Base-by-base conservation (phyloP, 306 rosid genomes). In the Luffa acutangula region DNA sequence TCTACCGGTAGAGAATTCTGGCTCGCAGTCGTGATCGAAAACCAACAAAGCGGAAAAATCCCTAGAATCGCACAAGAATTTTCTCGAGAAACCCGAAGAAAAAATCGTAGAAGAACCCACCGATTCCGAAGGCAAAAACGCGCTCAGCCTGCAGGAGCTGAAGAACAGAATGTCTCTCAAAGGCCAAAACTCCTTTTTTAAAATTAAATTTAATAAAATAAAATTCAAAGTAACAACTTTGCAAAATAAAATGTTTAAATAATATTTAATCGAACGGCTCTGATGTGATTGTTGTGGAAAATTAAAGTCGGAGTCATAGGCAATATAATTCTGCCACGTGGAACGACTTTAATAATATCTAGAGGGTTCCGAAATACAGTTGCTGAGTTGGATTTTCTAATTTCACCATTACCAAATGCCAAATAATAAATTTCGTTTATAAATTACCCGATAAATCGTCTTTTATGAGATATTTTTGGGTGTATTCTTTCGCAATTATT, bases 231-330 rank as follows among this genome's bases (percentile, higher is more conserved):
- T 67, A 13, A 0, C 4, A 7, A 14, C 36, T 46, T 42, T 66
- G 53, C 9, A 5, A 42, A 69, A 25, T 25, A 25, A 25, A 25
- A 25, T 25, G 1, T 36, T 69, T 20, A 3, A 71, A 34, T 7
- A 67, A 17, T 25, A 25, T 25, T 17, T 52, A 51, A 75, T 75
- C 39, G 54, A 84, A 75, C 80, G 72, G 82, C 67, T 73, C 17
- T 49, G 69, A 84, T 58, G 11, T 37, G 82, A 79, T 77, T 33
- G 84, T 52, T 83, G 80, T 64, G 73, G 72, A 86, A 82, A 73
- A 33, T 49, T 9, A 70, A 77, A 41, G 11, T 48, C 57, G 79
- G 59, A 11, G 36, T 6, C 10, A n/a, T 42, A 46, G 71, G 31
- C 82, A 31, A 65, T 62, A 43, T 9, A 14, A 31, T 17, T 4